phyloP scores from a whole-genome alignment of 345 rosid species.

The Orychophragmus violaceus region DNA sequence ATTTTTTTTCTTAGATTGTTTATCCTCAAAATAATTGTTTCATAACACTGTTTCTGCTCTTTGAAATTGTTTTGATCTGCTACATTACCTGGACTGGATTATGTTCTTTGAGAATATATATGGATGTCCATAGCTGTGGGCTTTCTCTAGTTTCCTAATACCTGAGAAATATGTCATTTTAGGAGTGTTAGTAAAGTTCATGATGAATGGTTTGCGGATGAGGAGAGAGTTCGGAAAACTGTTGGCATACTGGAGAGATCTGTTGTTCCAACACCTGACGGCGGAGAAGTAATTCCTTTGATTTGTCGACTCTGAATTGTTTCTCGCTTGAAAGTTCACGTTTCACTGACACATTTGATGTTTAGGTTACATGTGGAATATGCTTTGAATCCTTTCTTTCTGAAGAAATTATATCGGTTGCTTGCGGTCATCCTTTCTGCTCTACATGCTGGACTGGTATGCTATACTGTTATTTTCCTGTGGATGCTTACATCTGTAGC shows the following conservation, averaged over 20 bases:
- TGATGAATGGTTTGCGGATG: slow-evolving; percentile 96
- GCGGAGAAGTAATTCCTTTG: slow-evolving; percentile 45
- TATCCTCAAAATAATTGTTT: not conserved
- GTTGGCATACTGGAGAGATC: slow-evolving; percentile 76
- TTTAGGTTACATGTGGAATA: slow-evolving; percentile 73
- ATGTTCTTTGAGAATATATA: not conserved
- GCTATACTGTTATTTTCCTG: not conserved
- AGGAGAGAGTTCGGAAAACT: slow-evolving; percentile 57
- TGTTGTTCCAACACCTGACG: slow-evolving; percentile 36
- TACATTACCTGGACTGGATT: not conserved
- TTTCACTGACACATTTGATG: slow-evolving; percentile 18
- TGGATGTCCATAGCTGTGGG: not conserved
- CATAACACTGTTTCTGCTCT: not conserved
- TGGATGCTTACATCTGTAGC: not conserved
- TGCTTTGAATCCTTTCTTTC: slow-evolving; percentile 57
- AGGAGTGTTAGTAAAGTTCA: slow-evolving; percentile 83
- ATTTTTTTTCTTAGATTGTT: not conserved
- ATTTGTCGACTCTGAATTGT: not conserved
- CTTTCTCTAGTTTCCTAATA: slow-evolving; percentile 17
- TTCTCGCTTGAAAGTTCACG: not conserved
- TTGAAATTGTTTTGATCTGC: not conserved
- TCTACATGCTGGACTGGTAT: slow-evolving; percentile 77
- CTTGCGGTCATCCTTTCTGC: slow-evolving; percentile 99
- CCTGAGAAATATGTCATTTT: slow-evolving; percentile 13
- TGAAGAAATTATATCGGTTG: slow-evolving; percentile 48